A percentile compares a stretch with the other conserved stretches of the same genome.
Conservation (phyloP, 345 rosid species). For the Salix suchowensis region DNA sequence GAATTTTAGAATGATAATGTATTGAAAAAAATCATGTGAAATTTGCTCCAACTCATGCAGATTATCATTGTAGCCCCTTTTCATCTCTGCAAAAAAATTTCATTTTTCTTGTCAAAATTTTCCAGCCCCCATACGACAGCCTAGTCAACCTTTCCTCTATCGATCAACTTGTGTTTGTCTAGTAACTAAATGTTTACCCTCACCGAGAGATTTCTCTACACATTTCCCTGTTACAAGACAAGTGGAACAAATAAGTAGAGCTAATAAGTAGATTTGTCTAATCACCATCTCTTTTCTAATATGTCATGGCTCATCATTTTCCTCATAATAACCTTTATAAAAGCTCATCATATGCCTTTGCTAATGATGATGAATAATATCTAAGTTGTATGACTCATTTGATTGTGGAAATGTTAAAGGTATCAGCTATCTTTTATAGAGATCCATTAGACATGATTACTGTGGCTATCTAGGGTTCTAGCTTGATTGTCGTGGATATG, state of each 20-base stretch:
- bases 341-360: neutral
- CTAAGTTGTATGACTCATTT: constrained; percentile 12
- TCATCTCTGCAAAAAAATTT: neutral
- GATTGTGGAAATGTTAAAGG: constrained; percentile 21
- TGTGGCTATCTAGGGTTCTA: constrained; percentile 37
- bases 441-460: neutral
- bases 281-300: neutral
- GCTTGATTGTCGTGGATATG: neutral
- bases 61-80: neutral
- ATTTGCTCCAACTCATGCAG: neutral
- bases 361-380: neutral
- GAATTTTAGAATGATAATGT: neutral
- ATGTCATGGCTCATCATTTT: neutral
- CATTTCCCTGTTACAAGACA: too few relatives aligned
- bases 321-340: neutral
- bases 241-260: too few relatives aligned
- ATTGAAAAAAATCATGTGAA: neutral
- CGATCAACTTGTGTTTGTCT: too few relatives aligned
- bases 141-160: too few relatives aligned
- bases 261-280: too few relatives aligned
- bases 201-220: too few relatives aligned
- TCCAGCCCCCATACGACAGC: too few relatives aligned
- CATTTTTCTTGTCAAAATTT: too few relatives aligned
- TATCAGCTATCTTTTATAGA: constrained; percentile 37
- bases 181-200: too few relatives aligned